Evolutionary conservation across 495 filamentous ascomycete genomes (phyloP), one percentile per base, ranked within the genome.

Genomic region (Penicillium pulvis): DNA sequence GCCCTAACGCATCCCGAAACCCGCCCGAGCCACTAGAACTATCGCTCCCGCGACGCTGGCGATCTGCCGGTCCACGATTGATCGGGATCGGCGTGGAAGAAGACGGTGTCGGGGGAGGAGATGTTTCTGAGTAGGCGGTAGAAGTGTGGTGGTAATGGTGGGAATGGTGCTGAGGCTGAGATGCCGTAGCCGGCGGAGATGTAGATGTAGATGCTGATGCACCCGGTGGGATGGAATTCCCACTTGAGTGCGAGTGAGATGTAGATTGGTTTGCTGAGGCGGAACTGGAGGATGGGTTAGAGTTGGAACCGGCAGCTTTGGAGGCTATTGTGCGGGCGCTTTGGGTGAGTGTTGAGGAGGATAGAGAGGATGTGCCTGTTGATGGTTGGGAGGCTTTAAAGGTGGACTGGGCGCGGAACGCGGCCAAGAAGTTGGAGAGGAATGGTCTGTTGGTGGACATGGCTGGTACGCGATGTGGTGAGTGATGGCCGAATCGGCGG

Each of bases 391-490:
- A 66, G 41, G 79, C 64, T 58, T 82, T 81, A 56, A 71, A 76
- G 60, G 78, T 74, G 39, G 80, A 83, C 69, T 83, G 81, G 58
- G 83, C 80, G 49, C 91, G 87, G 72, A 93, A 93, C 62, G 90
- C 89, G 67, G 90, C 87, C 61, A 95, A 84, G 81, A 95, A 91
- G 78, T 89, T 91, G 55, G 88, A 85, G 61, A 95, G 81, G 81
- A 93, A 93, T 55, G 91, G 89, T 41, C 90, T 81, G 77, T 93
- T 91, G 56, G 88, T 90, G 1, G 89, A 70, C 77, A 79, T 79
- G 56, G 23, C 46, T 24, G 11, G 43, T 24, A 5, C 0, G 28
- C 28, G 28, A 28, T 47, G 42, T 14, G 28, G 33, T 16, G 35
- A 35, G 31, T 26, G 20, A 20, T 14, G 39, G 30, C 28, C 46